Evolutionary conservation across 768 basidiomycete genomes (phyloP), one percentile per base, ranked within the genome.

Genomic region (Auricularia sp.): DNA sequence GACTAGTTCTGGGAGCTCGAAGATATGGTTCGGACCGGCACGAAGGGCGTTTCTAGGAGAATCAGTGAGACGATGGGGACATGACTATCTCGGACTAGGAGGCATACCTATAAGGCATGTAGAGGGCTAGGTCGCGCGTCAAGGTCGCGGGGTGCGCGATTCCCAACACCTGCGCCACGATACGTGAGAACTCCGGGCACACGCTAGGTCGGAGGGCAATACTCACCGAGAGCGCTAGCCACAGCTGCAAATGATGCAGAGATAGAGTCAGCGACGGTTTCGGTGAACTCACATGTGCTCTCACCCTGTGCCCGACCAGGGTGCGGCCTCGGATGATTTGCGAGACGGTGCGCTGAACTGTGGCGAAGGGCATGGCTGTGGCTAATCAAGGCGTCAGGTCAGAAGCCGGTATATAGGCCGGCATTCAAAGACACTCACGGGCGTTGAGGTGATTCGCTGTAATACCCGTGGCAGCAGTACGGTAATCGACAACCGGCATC

Each of bases 401-500:
- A 51, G 34, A 21, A 2, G 29, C 63, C 34, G 61, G 35, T 33
- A 1, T 63, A 37, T 33, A 14, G 4, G 4, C 24, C 24, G 34
- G 13, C 14, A 59, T 59, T 54, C 18, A 64, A 37, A 29, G 14
- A 42, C 5, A 35, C 58, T 39, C 64, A 82, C 83, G 82, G 63
- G 74, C 69, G 37, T 71, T 74, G 36, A 85, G 73, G 67, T 80
- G 73, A 3, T 69, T 62, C 61, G 75, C 70, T 63, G 76, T 73
- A 56, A 84, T 68, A 36, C 83, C 83, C 13, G 90, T 91, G 6
- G 82, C 82, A 51, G 79, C 75, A 39, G 88, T 88, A 54, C 89
- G 81, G 70, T 88, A 90, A 73, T 91, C 89, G 62, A 86, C 86
- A 36, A 90, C 85, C 72, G 83, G 71, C 65, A 67, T 84, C 83